Evolutionary conservation across 805 yeast genomes (phyloP).

Genomic region (Saturnispora kantuleensis): DNA sequence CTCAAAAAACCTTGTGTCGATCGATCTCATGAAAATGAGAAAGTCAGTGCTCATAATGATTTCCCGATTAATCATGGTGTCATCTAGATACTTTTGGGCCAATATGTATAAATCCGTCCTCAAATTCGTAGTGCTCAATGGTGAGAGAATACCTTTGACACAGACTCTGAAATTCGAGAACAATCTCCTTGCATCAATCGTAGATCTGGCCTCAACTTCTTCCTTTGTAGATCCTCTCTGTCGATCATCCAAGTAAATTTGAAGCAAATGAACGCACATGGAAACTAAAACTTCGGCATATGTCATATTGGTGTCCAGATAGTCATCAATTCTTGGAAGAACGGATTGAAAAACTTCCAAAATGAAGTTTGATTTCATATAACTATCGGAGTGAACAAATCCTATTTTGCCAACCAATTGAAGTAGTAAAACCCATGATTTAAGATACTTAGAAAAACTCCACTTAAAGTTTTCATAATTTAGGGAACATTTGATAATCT

Average conservation of each 20-base stretch:
- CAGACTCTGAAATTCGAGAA: conserved; percentile 67
- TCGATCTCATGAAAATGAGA: conserved; percentile 44
- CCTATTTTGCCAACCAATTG: conserved; percentile 64
- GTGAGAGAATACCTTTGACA: conserved; percentile 59
- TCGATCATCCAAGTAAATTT: conserved; percentile 43
- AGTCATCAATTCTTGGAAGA: conserved; percentile 68
- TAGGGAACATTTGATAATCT: conserved; percentile 35
- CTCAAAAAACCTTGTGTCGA: conserved; percentile 51
- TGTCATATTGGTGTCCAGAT: conserved; percentile 51
- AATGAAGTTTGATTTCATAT: conserved; percentile 50
- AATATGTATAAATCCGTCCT: conserved; percentile 75
- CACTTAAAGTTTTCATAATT: conserved; percentile 38
- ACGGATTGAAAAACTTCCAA: conserved; percentile 67
- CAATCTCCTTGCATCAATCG: conserved; percentile 40
- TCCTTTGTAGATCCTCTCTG: conserved; percentile 17
- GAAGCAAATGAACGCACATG: conserved; percentile 60
- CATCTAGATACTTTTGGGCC: conserved; percentile 53
- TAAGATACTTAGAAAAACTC: conserved; percentile 52
- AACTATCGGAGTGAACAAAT: conserved; percentile 27
- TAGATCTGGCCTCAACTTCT: conserved; percentile 25
- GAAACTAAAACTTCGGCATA: conserved; percentile 74
- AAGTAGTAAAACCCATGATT: conserved; percentile 76
- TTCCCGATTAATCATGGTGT: conserved; percentile 33
- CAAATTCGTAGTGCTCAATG: conserved; percentile 55
- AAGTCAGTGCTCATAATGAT: conserved; percentile 34